Base-by-base conservation (phyloP, 331 rosid species). In the Pyracantha coccinea region DNA sequence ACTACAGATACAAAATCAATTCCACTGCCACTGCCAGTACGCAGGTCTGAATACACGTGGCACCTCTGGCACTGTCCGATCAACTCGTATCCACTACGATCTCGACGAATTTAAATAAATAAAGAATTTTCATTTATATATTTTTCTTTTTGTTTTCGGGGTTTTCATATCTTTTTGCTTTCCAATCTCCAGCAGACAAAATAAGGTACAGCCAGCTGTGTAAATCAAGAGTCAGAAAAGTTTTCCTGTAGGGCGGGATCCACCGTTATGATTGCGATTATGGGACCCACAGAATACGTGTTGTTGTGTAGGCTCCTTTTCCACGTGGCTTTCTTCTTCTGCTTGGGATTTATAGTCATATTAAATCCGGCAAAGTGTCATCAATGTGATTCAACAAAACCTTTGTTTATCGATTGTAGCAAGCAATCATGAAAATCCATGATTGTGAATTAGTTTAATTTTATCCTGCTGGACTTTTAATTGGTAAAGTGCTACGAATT, bases 1-100 rank as follows among this genome's bases (percentile, higher is more conserved):
- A 67, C 19, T 71, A 58, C 81, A 20, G 44, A 65, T 65, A 57
- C 66, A 72, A 72, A 71, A 72, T 76, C 81, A 58, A 27, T 50
- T 69, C 62, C 57, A 50, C 7, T 9, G 19, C 19, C 19, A 27
- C 28, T 2, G 1, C 28, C 2, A 2, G n/a, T 0, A 8, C 0
- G 68, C 10, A 44, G 68, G 23, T 29, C 24, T 1, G 8, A n/a
- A 6, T 11, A 47, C 38, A 76, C 78, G 75, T 76, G 84, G 73
- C 23, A 17, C 17, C 3, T 12, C 7, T 12, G 24, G 1, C 8
- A 9, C 62, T 72, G 2, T 62, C 2, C 21, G 76, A 79, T 74
- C 65, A 63, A 32, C 4, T 35, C 4, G 1, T 9, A 35, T 35
- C 45, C 11, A 10, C 45, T 10, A 38, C 45, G 14, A 41, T 41